Conservation (phyloP, 192 early-diverging fungal species). For the Coemansia sp. region DNA sequence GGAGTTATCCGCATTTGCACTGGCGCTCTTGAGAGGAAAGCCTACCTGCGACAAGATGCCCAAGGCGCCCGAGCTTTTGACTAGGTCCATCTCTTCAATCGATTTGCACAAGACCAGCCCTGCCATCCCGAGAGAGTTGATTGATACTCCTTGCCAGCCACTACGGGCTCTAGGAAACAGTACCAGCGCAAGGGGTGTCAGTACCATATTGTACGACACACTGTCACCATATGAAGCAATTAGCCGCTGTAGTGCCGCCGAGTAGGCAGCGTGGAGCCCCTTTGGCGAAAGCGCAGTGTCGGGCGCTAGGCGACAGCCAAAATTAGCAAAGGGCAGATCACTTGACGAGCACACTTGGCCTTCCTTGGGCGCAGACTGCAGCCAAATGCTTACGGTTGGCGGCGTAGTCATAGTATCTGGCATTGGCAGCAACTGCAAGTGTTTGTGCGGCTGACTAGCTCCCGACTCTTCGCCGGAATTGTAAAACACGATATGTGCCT, state of each 20-base stretch:
- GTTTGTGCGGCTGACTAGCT: slow-evolving; percentile 62
- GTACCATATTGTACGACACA: slow-evolving; percentile 60
- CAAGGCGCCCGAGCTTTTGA: slow-evolving; percentile 47
- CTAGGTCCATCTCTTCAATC: slow-evolving; percentile 42
- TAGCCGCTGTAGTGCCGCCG: slow-evolving; percentile 14
- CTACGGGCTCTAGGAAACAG: slow-evolving; percentile 54
- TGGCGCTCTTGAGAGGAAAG: slow-evolving; percentile 4
- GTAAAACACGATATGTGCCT: slow-evolving; percentile 48
- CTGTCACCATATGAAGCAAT: slow-evolving; percentile 7
- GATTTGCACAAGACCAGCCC: slow-evolving; percentile 61
- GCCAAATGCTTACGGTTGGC: slow-evolving; percentile 25
- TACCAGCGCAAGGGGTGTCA: slow-evolving; percentile 56
- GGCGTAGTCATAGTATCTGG: slow-evolving; percentile 24
- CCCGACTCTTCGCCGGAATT: slow-evolving; percentile 53
- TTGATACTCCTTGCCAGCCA: slow-evolving; percentile 45
- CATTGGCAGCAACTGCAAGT: slow-evolving; percentile 63
- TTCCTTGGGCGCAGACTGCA: slow-evolving; percentile 6
- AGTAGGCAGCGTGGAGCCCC: slow-evolving; percentile 13
- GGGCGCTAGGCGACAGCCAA: slow-evolving; percentile 24
- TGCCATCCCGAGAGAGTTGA: slow-evolving; percentile 69
- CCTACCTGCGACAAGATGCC: slow-evolving; percentile 45
- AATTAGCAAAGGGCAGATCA: slow-evolving; percentile 43
- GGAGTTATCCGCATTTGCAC: neutral
- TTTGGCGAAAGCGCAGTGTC: neutral
- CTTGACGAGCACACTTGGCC: slow-evolving; percentile 13